A percentile compares a stretch with the other conserved stretches of the same genome.
phyloP scores from a whole-genome alignment of 805 yeast genomes.

The Blastobotrys peoriensis region DNA sequence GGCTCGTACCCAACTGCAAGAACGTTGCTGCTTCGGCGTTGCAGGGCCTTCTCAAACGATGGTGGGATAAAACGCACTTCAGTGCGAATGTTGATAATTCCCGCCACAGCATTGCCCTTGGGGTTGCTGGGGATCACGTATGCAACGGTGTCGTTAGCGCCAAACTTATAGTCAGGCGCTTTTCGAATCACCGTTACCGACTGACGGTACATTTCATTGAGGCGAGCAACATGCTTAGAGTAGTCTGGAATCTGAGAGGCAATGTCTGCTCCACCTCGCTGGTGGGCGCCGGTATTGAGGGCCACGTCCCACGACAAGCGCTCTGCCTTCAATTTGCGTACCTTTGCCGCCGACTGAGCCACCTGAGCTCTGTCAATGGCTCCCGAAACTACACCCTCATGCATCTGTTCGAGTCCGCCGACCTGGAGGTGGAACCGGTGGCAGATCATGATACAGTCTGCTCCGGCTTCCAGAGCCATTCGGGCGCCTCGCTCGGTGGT shows the following conservation, averaged over 20 bases:
- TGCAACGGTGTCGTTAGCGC: constrained; percentile 20
- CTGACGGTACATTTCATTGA: constrained; percentile 36
- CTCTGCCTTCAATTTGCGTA: constrained; percentile 37
- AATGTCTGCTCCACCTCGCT: too few species aligned
- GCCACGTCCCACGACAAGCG: constrained; percentile 40
- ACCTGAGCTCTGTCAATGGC: constrained; percentile 29
- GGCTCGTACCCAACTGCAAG: constrained; percentile 46
- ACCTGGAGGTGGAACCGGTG: constrained; percentile 46
- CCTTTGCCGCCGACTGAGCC: constrained; percentile 36
- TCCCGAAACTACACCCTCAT: constrained; percentile 30
- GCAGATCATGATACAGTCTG: constrained; percentile 56
- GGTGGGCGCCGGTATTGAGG: constrained; percentile 25
- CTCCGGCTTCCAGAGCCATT: constrained; percentile 51
- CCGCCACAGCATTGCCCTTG: constrained; percentile 8
- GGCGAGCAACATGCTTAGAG: constrained; percentile 1
- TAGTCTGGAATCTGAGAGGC: background rate
- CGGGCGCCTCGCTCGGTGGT: constrained; percentile 56
- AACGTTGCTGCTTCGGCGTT: constrained; percentile 38
- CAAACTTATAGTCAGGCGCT: constrained; percentile 36
- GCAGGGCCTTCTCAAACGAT: constrained; percentile 35
- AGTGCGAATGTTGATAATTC: constrained; percentile 27
- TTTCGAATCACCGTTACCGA: constrained; percentile 44
- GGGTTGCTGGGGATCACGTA: constrained; percentile 21
- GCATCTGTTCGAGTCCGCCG: constrained; percentile 42
- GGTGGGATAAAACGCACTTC: constrained; percentile 25